These are phyloP conservation scores for Lolium multiflorum DNA, from an alignment of 176 grass and related monocot species.

Conservation along the genomic window DNA sequence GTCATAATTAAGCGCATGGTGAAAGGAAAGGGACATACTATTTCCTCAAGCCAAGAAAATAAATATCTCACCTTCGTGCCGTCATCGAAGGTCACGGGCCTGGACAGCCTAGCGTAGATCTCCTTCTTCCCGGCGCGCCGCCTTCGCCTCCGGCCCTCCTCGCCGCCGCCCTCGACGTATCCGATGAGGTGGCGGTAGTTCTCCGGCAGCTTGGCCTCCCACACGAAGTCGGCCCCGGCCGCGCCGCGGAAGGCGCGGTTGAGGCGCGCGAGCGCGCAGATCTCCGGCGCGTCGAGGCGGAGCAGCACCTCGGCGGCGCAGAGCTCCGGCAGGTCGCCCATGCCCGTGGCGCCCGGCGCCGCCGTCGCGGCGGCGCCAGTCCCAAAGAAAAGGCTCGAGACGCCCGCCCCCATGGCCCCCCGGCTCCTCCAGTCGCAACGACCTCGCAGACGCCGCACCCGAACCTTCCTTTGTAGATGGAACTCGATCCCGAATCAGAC, in stretches of 20 bases:
- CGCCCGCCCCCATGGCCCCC: constrained; percentile 69
- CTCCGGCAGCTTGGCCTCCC: constrained; percentile 90
- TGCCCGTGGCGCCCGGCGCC: constrained; percentile 49
- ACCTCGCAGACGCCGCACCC: not conserved
- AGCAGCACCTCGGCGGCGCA: constrained; percentile 75
- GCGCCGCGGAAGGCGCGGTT: constrained; percentile 75
- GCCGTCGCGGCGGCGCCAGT: constrained; percentile 30
- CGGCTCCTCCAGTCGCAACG: constrained; percentile 52
- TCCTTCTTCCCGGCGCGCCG: constrained; percentile 62
- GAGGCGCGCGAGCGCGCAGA: constrained; percentile 73
- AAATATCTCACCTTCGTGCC: constrained; percentile 60
- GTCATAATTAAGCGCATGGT: not conserved
- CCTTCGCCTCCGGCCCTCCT: constrained; percentile 34
- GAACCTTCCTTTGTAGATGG: not conserved
- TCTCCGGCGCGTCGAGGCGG: constrained; percentile 79
- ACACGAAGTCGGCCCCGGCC: constrained; percentile 79
- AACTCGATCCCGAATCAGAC: not conserved
- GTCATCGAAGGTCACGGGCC: constrained; percentile 67
- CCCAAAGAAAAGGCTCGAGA: constrained; percentile 63
- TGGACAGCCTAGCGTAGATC: constrained; percentile 76
- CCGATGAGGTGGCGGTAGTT: constrained; percentile 75
- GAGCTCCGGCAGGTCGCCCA: constrained; percentile 84
- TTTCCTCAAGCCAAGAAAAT: too few species aligned
- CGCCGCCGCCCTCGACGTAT: constrained; percentile 47
- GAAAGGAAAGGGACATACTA: not conserved